Evolutionary conservation across 306 rosid species (phyloP).

Genomic region (Corylus heterophylla): DNA sequence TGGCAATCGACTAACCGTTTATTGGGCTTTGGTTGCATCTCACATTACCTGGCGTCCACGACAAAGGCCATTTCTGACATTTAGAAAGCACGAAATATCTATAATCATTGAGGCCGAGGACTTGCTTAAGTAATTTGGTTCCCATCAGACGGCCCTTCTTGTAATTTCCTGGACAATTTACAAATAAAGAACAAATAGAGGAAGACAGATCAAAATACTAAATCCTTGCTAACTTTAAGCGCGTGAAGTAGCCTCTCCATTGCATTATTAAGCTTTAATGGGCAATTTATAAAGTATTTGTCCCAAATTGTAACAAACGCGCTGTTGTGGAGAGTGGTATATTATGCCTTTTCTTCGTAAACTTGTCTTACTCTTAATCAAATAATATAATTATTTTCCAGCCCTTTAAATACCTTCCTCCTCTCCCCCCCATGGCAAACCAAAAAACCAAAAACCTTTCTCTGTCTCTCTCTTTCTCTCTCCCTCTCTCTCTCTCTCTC

Average conservation of each 20-base stretch:
- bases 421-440: slow-evolving; percentile 10
- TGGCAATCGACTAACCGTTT: background rate
- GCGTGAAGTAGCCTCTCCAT: slow-evolving; percentile 4
- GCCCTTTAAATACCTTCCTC: slow-evolving; percentile 39
- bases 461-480: slow-evolving; percentile 9
- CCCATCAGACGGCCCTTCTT: slow-evolving; percentile 18
- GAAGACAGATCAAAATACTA: background rate
- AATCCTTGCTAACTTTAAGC: background rate
- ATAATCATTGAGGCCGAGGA: slow-evolving; percentile 25
- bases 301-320: background rate
- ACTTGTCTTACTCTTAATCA: background rate
- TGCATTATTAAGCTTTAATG: background rate
- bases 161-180: background rate
- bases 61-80: slow-evolving; percentile 8
- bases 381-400: slow-evolving; percentile 20
- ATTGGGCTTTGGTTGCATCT: background rate
- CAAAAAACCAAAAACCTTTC: background rate
- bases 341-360: background rate
- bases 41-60: background rate
- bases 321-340: background rate
- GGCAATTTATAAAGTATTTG: background rate
- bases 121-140: slow-evolving; percentile 33
- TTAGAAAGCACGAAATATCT: slow-evolving; percentile 23
- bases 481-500: slow-evolving; percentile 12
- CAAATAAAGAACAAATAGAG: background rate